A percentile compares a stretch with the other conserved stretches of the same genome.
phyloP scores from a whole-genome alignment of 2,329 filamentous ascomycete genomes.

The Ceratocystis cubensis region DNA sequence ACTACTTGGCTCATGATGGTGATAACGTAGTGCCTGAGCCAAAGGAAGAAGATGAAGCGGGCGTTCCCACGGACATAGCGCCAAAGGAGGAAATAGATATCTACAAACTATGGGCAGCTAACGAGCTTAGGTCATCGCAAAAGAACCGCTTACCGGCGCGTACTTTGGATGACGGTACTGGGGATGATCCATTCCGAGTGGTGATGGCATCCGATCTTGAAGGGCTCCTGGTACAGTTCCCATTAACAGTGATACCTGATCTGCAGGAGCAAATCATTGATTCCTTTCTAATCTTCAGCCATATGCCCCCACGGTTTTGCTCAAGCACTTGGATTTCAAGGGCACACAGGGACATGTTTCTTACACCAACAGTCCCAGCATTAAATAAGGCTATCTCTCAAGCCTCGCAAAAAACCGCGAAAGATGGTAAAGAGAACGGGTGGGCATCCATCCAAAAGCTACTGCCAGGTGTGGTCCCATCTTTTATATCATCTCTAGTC shows the following conservation, averaged over 20 bases:
- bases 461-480: constrained; percentile 11
- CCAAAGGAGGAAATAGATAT: constrained; percentile 31
- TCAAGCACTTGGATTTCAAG: constrained; percentile 24
- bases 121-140: constrained; percentile 41
- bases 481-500: constrained; percentile 2
- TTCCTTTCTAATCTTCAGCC: constrained; percentile 57
- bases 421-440: not conserved
- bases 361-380: constrained; percentile 27
- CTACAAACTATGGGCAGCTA: constrained; percentile 39
- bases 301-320: constrained; percentile 30
- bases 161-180: constrained; percentile 58
- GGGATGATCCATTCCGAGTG: constrained; percentile 72
- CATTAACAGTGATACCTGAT: constrained; percentile 27
- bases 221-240: constrained; percentile 45
- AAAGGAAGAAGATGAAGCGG: not conserved
- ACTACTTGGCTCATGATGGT: constrained; percentile 31
- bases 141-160: constrained; percentile 53
- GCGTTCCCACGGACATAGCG: constrained; percentile 19
- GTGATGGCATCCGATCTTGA: constrained; percentile 68
- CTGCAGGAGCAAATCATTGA: constrained; percentile 45
- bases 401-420: not conserved
- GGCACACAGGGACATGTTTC: constrained; percentile 42
- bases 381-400: not conserved
- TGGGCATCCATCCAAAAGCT: constrained; percentile 10
- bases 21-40: constrained; percentile 2